phyloP scores from a whole-genome alignment of 805 yeast genomes.

The Lachancea sp. region DNA sequence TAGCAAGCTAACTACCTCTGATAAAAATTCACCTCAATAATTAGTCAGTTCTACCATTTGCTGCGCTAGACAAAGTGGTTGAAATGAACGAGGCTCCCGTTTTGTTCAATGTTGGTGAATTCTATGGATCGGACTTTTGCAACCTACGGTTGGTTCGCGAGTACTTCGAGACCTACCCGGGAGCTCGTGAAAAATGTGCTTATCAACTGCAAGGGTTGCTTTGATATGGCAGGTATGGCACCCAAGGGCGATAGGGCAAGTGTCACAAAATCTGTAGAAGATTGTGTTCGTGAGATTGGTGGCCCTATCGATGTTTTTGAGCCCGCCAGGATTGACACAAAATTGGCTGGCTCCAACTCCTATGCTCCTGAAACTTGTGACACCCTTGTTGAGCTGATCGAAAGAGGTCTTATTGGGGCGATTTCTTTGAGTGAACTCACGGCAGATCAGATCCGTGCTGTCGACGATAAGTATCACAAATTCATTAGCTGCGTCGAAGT shows the following conservation, averaged over 20 bases:
- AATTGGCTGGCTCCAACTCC: constrained; percentile 20
- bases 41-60: too few relatives aligned
- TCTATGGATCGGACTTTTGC: constrained; percentile 53
- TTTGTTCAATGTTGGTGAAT: constrained; percentile 65
- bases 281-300: constrained; percentile 36
- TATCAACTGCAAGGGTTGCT: constrained; percentile 65
- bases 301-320: constrained; percentile 57
- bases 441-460: constrained; percentile 53
- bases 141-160: constrained; percentile 53
- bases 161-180: constrained; percentile 55
- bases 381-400: constrained; percentile 51
- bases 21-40: too few relatives aligned
- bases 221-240: constrained; percentile 30
- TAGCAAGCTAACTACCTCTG: too few relatives aligned
- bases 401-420: constrained; percentile 60
- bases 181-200: constrained; percentile 48
- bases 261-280: constrained; percentile 44
- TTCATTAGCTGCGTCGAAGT: constrained; percentile 68
- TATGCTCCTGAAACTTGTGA: constrained; percentile 49
- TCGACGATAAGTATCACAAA: constrained; percentile 41
- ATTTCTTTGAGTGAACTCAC: constrained; percentile 71
- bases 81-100: constrained; percentile 41
- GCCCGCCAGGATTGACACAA: constrained; percentile 61
- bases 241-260: constrained; percentile 50
- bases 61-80: constrained; percentile 47